Conservation (phyloP, 108 stramenopile species). For the Cyclotella baltica region DNA sequence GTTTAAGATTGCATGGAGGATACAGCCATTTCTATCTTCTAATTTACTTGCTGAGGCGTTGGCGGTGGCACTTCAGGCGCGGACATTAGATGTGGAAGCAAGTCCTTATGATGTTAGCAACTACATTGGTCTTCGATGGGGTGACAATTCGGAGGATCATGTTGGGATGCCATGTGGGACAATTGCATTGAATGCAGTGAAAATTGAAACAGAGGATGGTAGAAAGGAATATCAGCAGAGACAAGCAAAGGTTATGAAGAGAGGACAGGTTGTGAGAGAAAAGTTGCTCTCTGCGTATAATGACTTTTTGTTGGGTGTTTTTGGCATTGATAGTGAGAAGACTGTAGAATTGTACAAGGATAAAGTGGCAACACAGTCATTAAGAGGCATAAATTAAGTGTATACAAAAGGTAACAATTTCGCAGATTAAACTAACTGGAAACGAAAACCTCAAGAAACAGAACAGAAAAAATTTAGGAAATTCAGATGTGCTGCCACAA, state of each 20-base stretch:
- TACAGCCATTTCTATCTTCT: slow-evolving; percentile 77
- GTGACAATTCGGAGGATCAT: neutral
- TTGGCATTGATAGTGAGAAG: slow-evolving; percentile 50
- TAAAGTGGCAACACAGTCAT: too few species aligned
- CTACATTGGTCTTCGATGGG: slow-evolving; percentile 49
- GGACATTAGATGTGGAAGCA: slow-evolving; percentile 89
- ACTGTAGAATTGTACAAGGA: too few species aligned
- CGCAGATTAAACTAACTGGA: too few species aligned
- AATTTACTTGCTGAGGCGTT: slow-evolving; percentile 65
- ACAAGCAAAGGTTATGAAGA: slow-evolving; percentile 69
- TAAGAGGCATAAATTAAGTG: too few species aligned
- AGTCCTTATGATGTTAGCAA: slow-evolving; percentile 88
- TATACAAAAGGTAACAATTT: too few species aligned
- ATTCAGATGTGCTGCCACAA: too few species aligned
- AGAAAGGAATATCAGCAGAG: slow-evolving; percentile 69
- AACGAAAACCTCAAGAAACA: too few species aligned
- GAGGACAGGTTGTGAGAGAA: slow-evolving; percentile 60
- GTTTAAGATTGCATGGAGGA: slow-evolving; percentile 84
- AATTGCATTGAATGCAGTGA: slow-evolving; percentile 53
- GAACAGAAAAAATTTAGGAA: too few species aligned
- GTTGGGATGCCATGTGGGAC: slow-evolving; percentile 1
- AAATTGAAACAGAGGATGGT: slow-evolving; percentile 89
- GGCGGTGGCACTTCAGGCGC: slow-evolving; percentile 75
- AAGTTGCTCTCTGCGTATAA: slow-evolving; percentile 63
- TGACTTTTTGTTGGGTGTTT: slow-evolving; percentile 46